Evolutionary conservation across 2,329 filamentous ascomycete genomes (phyloP), one percentile per base, ranked within the genome.

Genomic region (Basipetospora sp.): DNA sequence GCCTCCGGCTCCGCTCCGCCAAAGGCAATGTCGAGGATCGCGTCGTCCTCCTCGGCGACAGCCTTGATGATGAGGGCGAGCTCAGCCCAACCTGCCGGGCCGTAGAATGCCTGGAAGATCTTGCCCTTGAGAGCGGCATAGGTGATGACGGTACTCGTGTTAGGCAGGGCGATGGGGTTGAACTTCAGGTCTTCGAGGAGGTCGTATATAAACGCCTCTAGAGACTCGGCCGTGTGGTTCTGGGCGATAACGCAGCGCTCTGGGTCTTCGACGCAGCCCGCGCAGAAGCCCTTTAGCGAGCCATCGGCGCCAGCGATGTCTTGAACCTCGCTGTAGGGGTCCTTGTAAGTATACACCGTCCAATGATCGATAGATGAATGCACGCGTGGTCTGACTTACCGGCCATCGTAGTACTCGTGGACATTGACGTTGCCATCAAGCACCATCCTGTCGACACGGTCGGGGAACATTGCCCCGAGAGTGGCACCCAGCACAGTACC

Each of bases 221-320:
- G 58, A n/a, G 51, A 51, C 0, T 45, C 44, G 0, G 64, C 52
- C 1, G 56, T 53, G 1, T 47, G 31, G 2, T n/a, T n/a, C 53
- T n/a, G 17, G 18, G 17, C 32, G 16, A 74, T 58, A 1, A 57
- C 57, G 39, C 69, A 74, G 5, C 50, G 57, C 1, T 54, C 42
- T 0, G 67, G 67, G 0, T 67, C 68, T 31, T 58, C 52, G 46
- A 65, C 61, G 47, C 74, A 79, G 28, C 63, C 60, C 14, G 56
- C 53, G 45, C 67, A 71, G 40, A 77, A 75, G 15, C 55, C 62
- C 2, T 60, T 52, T 45, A 74, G 60, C 4, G 69, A 62, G 37
- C 62, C 57, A 48, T n/a, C n/a, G n/a, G n/a, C n/a, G n/a, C n/a
- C n/a, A n/a, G 77, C 71, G 11, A 67, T 63, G 45, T 76, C 66